These are phyloP conservation scores for Rosa rugosa DNA, from an alignment of 306 rosid genomes.

Conservation along the genomic window DNA sequence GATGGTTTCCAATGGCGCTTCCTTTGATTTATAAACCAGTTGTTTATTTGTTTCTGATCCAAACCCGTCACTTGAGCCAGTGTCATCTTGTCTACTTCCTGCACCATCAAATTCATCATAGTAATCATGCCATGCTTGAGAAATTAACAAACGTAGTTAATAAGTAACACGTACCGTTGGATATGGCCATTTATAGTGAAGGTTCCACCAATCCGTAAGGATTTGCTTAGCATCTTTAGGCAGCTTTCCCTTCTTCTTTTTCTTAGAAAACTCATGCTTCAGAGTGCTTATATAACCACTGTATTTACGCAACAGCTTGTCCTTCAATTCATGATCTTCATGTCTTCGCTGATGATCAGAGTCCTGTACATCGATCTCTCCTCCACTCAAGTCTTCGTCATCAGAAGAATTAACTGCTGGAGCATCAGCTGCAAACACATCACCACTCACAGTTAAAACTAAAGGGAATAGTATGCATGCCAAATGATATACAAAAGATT, in stretches of 20 bases:
- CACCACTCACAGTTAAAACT: background rate
- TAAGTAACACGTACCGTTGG: slow-evolving; percentile 57
- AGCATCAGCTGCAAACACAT: slow-evolving; percentile 33
- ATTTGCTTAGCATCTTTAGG: slow-evolving; percentile 68
- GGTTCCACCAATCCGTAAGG: slow-evolving; percentile 73
- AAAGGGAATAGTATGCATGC: background rate
- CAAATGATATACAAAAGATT: background rate
- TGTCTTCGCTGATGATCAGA: slow-evolving; percentile 11
- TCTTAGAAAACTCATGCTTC: slow-evolving; percentile 62
- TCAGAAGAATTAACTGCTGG: slow-evolving; percentile 35
- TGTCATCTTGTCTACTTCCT: slow-evolving; percentile 69
- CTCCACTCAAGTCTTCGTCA: slow-evolving; percentile 39
- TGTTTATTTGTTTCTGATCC: slow-evolving; percentile 70
- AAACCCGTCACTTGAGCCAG: slow-evolving; percentile 67
- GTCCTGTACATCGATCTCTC: slow-evolving; percentile 40
- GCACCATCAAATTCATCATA: background rate
- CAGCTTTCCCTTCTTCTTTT: slow-evolving; percentile 64
- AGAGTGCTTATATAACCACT: slow-evolving; percentile 61
- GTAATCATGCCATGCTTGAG: background rate
- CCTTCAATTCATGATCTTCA: slow-evolving; percentile 60
- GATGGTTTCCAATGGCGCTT: slow-evolving; percentile 85
- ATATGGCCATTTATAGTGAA: slow-evolving; percentile 82
- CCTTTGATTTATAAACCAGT: slow-evolving; percentile 90
- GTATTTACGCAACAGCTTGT: slow-evolving; percentile 52
- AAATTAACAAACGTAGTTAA: background rate